These are phyloP conservation scores for Apiotrichum gracile DNA, from an alignment of 1,284 basidiomycete genomes.

Conservation along the genomic window DNA sequence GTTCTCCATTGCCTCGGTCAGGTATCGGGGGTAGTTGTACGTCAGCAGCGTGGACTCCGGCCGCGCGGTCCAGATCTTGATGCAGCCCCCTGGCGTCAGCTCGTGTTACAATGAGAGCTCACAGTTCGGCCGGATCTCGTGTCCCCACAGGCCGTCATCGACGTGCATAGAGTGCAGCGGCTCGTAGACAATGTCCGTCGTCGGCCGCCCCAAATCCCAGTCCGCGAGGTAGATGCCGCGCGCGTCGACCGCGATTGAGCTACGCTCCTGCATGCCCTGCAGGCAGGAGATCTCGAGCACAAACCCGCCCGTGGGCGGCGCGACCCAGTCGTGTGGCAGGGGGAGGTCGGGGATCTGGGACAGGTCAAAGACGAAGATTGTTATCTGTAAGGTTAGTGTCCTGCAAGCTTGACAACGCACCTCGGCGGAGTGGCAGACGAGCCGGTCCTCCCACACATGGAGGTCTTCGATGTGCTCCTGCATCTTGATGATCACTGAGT, in stretches of 20 bases:
- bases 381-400: not conserved
- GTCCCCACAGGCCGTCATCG: not conserved
- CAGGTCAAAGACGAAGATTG: not conserved
- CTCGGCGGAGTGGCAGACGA: not conserved
- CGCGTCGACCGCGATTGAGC: constrained; percentile 3
- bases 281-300: constrained; percentile 3
- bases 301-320: not conserved
- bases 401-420: not conserved
- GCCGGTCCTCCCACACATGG: not conserved
- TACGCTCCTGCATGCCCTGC: not conserved
- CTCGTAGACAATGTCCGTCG: not conserved
- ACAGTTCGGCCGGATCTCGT: constrained; percentile 3
- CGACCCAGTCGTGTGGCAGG: not conserved
- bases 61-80: constrained; percentile 5
- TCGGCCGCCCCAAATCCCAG: constrained; percentile 9
- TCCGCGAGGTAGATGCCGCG: constrained; percentile 8
- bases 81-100: constrained; percentile 2
- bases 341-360: not conserved
- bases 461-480: not conserved
- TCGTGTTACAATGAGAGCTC: not conserved
- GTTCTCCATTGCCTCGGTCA: not conserved
- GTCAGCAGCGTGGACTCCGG: not conserved
- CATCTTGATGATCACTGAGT: not conserved
- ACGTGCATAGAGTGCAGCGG: not conserved
- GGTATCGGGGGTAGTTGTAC: not conserved